Evolutionary conservation across 805 yeast genomes (phyloP), one percentile per base, ranked within the genome.

Genomic region (Starmera caribaea): DNA sequence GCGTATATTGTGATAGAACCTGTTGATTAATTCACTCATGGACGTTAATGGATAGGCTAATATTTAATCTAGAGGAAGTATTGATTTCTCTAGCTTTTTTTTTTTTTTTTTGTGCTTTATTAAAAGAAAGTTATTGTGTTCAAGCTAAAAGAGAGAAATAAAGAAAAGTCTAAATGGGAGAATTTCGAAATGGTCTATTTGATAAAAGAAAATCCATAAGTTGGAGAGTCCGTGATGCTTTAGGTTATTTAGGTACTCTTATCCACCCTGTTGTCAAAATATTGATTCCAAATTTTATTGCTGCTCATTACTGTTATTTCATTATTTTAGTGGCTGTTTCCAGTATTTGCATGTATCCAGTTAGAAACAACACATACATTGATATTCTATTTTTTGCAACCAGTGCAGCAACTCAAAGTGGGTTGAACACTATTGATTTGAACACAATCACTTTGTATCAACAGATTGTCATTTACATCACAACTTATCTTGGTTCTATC

Each of bases 331-430:
- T 74, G 1, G 65, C 92, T 3, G 30, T 88, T 1, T 76, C 84
- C 1, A 85, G 97, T 0, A 71, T 89, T 29, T 51, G 89, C 39
- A 59, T 90, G 32, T 90, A 80, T 51, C 96, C 96, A 0, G 70
- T 71, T n/a, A 70, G 68, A 40, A 79, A 81, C 52, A 61, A 65
- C 16, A 39, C 53, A 8, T 92, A 90, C 57, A 80, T 85, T 34
- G 97, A 92, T 63, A 76, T 82, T 2, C 62, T 92, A 29, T 85
- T 90, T 57, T 64, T 85, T 40, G 72, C 88, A 1, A 65, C 79
- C 10, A 90, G 95, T 10, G 77, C 92, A 0, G 63, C 81, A 2
- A 87, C 97, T 2, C 96, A 90, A 55, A 95, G 96, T 0, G 99
- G 99, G 1, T 63, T 92, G 41, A 88, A 87, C 55, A 81, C 96